Base-by-base conservation (phyloP, 1,284 basidiomycete species). In the Apiotrichum veenhuisii region DNA sequence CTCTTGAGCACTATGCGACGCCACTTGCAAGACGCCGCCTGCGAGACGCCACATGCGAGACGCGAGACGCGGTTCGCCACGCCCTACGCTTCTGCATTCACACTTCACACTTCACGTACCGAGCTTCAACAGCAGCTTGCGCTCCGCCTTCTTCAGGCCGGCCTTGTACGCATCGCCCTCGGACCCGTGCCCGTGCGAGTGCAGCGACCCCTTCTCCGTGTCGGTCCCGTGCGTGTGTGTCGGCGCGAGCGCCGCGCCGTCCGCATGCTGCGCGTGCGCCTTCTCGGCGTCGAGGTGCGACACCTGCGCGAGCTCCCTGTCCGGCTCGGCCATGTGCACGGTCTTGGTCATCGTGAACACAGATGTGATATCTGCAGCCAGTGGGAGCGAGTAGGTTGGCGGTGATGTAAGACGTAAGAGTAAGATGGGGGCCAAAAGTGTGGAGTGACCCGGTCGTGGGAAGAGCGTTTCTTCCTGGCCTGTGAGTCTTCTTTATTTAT, bases 121-220 rank as follows among this genome's bases (percentile, higher is more conserved):
- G 14, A 75, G 62, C 58, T 78, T 78, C 30, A 63, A 26, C 5
- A 78, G 50, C 10, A 78, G 63, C 54, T 58, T 68, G 30, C 72
- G 64, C 57, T 73, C 73, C 0, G 66, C 67, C 47, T 64, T 64
- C 18, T 61, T 59, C 8, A 42, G 55, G 47, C 67, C 71, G 5
- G 57, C 59, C 20, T 54, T 56, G 48, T 68, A 63, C 17, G 63
- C 65, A 23, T 65, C 54, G 15, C 73, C 73, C 22, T 67, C 62
- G 30, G 30, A 5, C 7, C 30, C 30, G 5, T 63, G 62, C 23
- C 64, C 67, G 20, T 51, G 53, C 25, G 71, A 69, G 44, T 70
- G 70, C 10, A 55, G 43, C 10, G 66, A 68, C n/a, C 63, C 67
- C 58, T 73, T 71, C 38, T 73, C 70, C 1, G 64, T 62, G 30